Percentiles rank a stretch among this genome's conserved stretches.
Conservation (phyloP, 2,329 filamentous ascomycete genomes). For the Aureobasidium sp. region DNA sequence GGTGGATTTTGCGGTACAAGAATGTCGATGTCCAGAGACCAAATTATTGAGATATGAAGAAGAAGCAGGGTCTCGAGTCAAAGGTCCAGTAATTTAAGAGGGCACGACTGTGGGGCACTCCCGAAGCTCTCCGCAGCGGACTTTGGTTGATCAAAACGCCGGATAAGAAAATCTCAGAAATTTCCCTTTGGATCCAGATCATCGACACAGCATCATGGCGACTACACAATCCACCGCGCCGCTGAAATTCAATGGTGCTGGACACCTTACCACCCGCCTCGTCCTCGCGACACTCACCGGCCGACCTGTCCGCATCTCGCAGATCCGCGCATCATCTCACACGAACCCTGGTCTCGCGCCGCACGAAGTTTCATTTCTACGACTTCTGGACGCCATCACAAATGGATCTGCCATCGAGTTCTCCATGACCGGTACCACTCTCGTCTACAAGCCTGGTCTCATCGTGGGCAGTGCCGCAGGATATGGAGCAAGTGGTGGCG, state of each 20-base stretch:
- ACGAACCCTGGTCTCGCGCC: constrained; percentile 83
- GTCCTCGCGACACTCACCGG: constrained; percentile 88
- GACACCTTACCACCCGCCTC: constrained; percentile 74
- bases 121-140: neutral
- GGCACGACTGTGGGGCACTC: neutral
- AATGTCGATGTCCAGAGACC: too few species aligned
- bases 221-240: constrained; percentile 19
- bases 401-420: constrained; percentile 95
- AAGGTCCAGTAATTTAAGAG: too few species aligned
- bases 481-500: constrained; percentile 63
- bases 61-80: too few species aligned
- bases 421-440: constrained; percentile 87
- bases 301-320: constrained; percentile 80
- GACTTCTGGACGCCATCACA: constrained; percentile 87
- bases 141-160: constrained; percentile 5
- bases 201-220: constrained; percentile 8
- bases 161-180: constrained; percentile 8
- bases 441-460: constrained; percentile 85
- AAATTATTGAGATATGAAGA: too few species aligned
- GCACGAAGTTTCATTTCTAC: constrained; percentile 91
- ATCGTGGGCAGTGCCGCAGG: constrained; percentile 80
- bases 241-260: constrained; percentile 67
- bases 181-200: neutral
- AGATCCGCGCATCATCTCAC: constrained; percentile 81
- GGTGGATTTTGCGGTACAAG: too few species aligned